Base-by-base conservation (phyloP, 164 flowering plant species). In the Houttuynia cordata region DNA sequence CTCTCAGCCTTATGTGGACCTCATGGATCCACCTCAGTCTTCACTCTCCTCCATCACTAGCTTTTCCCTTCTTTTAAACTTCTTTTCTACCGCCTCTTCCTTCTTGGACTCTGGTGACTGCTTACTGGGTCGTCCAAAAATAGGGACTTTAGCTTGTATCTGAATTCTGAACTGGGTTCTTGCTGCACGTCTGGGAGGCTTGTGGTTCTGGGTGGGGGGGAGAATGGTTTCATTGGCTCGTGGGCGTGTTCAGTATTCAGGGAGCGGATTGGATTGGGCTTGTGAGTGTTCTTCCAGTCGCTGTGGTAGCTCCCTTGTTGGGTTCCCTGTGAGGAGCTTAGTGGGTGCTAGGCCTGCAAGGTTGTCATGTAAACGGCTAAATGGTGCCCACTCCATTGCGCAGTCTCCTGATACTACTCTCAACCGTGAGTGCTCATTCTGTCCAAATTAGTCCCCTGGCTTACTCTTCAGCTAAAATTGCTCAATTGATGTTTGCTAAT, bases 151-250 rank as follows among this genome's bases (percentile, higher is more conserved):
- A 30, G 37, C 37, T 2, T 30, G 37, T 30, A 30, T 6, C 6
- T 30, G 37, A 30, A 30, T 6, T 6, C 6, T 30, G 37, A 30
- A 30, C 37, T 30, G 37, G 37, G 37, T 30, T 30, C 37, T n/a
- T 30, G 37, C 37, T 30, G 37, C 37, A 2, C 6, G 6, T 6
- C 6, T 30, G 37, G 37, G 37, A 30, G 49, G 49, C 72, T 66
- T 22, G 7, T 58, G 68, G 25, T 64, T 62, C 67, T 69, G 73
- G 73, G 71, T 80, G 19, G 59, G 5, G 10, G 61, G 68, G 54
- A 73, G 67, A 69, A 87, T 83, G 90, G 75, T 85, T 81, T 77
- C 88, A 37, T 68, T 85, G 73, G 72, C 84, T 64, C 81, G 83
- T 74, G 79, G 64, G 40, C 77, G 60, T 70, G 71, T 83, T 60